Percentiles rank a stretch among this genome's conserved stretches.
These are phyloP conservation scores for Phytophthora megakarya DNA, from an alignment of 352 stramenopile species.

Conservation along the genomic window DNA sequence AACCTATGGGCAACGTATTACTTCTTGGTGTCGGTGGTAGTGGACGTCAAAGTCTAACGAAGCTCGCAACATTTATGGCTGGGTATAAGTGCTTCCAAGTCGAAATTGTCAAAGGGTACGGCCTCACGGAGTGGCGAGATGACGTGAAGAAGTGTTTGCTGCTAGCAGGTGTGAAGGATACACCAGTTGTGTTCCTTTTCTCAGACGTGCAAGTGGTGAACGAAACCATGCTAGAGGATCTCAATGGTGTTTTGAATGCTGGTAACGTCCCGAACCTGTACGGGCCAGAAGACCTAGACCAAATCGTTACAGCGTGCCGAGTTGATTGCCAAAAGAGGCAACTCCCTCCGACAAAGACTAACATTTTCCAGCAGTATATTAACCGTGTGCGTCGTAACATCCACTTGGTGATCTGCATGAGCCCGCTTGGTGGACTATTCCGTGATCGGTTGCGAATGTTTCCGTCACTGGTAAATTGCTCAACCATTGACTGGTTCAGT, in stretches of 20 bases:
- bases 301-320: conserved; percentile 89
- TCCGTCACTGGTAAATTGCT: conserved; percentile 88
- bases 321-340: conserved; percentile 93
- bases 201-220: conserved; percentile 95
- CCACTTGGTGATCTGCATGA: conserved; percentile 92
- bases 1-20: conserved; percentile 89
- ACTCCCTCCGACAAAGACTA: conserved; percentile 92
- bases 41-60: conserved; percentile 92
- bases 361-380: conserved; percentile 95
- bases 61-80: conserved; percentile 93
- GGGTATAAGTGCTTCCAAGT: conserved; percentile 94
- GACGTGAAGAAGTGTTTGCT: conserved; percentile 93
- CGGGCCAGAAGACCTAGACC: conserved; percentile 90
- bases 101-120: conserved; percentile 96
- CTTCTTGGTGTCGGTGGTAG: conserved; percentile 93
- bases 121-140: conserved; percentile 92
- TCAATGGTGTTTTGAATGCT: conserved; percentile 96
- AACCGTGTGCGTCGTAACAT: conserved; percentile 92
- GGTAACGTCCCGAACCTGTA: conserved; percentile 95
- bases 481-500: conserved; percentile 90
- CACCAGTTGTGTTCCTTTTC: conserved; percentile 93
- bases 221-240: conserved; percentile 95
- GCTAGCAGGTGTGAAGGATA: conserved; percentile 91
- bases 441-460: conserved; percentile 87
- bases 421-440: conserved; percentile 78